Evolutionary conservation across 768 basidiomycete species (phyloP).

Genomic region (Kwoniella dejecticola): DNA sequence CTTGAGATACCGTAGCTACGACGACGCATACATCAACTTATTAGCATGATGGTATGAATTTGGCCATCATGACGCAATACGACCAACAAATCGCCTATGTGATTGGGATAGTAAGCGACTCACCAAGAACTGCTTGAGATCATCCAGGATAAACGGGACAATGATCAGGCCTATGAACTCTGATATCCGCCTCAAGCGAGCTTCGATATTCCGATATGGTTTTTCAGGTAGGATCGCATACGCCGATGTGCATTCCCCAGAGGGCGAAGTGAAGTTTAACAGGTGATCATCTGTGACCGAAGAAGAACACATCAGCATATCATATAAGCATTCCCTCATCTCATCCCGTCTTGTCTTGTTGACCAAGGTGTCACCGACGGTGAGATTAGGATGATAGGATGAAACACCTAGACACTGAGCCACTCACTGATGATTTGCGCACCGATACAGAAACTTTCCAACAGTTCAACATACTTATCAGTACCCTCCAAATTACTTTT

Average conservation of each 20-base stretch:
- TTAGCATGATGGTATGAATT: too few species aligned
- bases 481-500: slow-evolving; percentile 30
- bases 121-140: slow-evolving; percentile 50
- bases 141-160: slow-evolving; percentile 45
- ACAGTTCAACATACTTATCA: slow-evolving; percentile 46
- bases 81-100: too few species aligned
- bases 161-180: slow-evolving; percentile 43
- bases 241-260: slow-evolving; percentile 30
- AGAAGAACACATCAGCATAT: background rate
- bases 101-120: too few species aligned
- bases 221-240: slow-evolving; percentile 33
- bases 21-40: too few species aligned
- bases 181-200: slow-evolving; percentile 24
- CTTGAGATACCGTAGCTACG: too few species aligned
- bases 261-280: slow-evolving; percentile 27
- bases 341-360: too few species aligned
- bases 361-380: too few species aligned
- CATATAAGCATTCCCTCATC: background rate
- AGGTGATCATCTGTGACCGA: slow-evolving; percentile 46
- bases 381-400: background rate
- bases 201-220: slow-evolving; percentile 26
- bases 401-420: background rate
- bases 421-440: slow-evolving; percentile 41
- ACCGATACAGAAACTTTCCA: slow-evolving; percentile 34
- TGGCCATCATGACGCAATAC: too few species aligned